Base-by-base conservation (phyloP, 192 early-diverging fungal genomes). In the Gonapodya prolifera region DNA sequence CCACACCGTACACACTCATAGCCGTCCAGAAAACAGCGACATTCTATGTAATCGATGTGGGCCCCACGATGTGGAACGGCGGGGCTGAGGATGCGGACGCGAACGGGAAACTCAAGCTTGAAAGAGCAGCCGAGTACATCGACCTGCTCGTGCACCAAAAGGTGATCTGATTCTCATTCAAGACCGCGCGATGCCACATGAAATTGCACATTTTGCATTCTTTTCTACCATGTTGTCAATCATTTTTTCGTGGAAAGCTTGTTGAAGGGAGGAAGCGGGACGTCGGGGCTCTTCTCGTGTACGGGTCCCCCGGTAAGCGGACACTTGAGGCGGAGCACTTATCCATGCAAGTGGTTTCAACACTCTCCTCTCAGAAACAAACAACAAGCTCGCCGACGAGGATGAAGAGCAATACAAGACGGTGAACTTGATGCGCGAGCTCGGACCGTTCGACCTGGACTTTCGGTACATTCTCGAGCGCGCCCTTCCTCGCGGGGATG, bases 181-280 rank as follows among this genome's bases (percentile, higher is more conserved):
- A 23, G 23, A 61, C 45, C 23, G 8, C 23, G 45, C 8, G 8
- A 16, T 23, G 8, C 45, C 45, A 61, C 8, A 84, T 35, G 78
- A 34, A 35, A 16, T 61, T 61, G 45, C 45, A 16, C 45, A 61
- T 23, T 61, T 61, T 61, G 45, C 8, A 61, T 61, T 23, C 8
- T 23, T 61, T 61, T 61, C 23, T 23, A 61, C 45, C n/a, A 78
- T 32, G 17, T 28, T 8, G 77, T 35, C 29, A 70, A 70, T n/a
- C 35, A 35, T n/a, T 35, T n/a, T n/a, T n/a, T 77, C 17, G 1
- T 34, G n/a, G n/a, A 61, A 61, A 92, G 91, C 84, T 92, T 17
- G 83, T 91, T 34, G 81, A 81, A 35, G 87, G 85, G 30, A 78
- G 90, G n/a, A 93, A 93, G 78, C 86, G 85, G 8, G 92, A 92